Evolutionary conservation across 257 asterid species (phyloP).

Genomic region (Plantago elongata): DNA sequence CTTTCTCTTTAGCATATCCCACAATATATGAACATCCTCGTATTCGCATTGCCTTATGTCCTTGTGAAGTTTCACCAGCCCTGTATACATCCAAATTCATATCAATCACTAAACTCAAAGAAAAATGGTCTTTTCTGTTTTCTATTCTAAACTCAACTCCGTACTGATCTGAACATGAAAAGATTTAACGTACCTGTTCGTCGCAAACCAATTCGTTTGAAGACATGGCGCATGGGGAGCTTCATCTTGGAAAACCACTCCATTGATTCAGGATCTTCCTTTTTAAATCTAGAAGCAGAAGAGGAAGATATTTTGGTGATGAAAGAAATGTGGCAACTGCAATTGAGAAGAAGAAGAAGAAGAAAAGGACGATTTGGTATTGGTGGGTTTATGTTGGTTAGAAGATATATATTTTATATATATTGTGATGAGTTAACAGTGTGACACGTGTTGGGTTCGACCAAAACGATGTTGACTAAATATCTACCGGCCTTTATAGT

Average conservation of each 20-base stretch:
- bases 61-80: slow-evolving; percentile 32
- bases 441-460: slow-evolving; percentile 4
- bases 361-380: background rate
- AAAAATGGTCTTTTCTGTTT: no score
- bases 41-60: slow-evolving; percentile 48
- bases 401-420: background rate
- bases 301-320: no score
- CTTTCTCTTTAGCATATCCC: slow-evolving; percentile 46
- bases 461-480: background rate
- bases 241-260: slow-evolving; percentile 42
- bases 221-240: slow-evolving; percentile 45
- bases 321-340: no score
- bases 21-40: slow-evolving; percentile 52
- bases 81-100: slow-evolving; percentile 20
- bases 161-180: background rate
- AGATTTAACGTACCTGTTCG: slow-evolving; percentile 37
- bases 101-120: no score
- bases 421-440: background rate
- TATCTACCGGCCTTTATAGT: background rate
- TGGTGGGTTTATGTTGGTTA: slow-evolving; percentile 10
- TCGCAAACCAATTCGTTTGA: slow-evolving; percentile 29
- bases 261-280: slow-evolving; percentile 1
- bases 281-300: no score
- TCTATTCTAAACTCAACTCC: no score
- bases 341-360: no score